Evolutionary conservation across 2,329 filamentous ascomycete genomes (phyloP).

Genomic region (Sporothrix brasiliensis): DNA sequence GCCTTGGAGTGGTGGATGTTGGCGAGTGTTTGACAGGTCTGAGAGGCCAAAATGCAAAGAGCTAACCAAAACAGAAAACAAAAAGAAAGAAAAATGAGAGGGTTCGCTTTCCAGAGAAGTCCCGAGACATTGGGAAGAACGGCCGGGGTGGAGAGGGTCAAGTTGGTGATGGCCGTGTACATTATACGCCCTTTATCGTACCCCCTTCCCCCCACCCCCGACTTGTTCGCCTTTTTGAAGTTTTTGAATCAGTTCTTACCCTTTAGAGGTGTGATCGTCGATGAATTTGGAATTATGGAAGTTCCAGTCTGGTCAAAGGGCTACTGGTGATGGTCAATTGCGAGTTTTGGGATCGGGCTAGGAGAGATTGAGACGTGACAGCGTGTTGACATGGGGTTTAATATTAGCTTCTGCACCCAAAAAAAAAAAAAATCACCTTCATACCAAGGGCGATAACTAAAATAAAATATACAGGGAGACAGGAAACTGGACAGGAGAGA

Average conservation of each 20-base stretch:
- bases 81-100: neutral
- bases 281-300: conserved; percentile 21
- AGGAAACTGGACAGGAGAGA: neutral
- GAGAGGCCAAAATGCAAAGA: neutral
- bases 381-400: no score
- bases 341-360: neutral
- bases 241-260: neutral
- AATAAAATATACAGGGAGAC: no score
- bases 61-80: neutral
- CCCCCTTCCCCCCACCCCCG: no score
- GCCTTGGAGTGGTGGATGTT: neutral
- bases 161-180: neutral
- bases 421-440: no score
- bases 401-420: no score
- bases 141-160: conserved; percentile 14
- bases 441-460: no score
- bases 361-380: no score
- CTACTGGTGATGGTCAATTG: neutral
- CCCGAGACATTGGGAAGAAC: conserved; percentile 28
- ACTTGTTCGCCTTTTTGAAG: neutral
- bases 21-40: conserved; percentile 6
- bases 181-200: neutral
- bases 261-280: conserved; percentile 13
- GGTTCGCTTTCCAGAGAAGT: conserved; percentile 22
- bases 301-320: neutral